Evolutionary conservation across 768 basidiomycete species (phyloP), one percentile per base, ranked within the genome.

Genomic region (Hydnum rufescens): DNA sequence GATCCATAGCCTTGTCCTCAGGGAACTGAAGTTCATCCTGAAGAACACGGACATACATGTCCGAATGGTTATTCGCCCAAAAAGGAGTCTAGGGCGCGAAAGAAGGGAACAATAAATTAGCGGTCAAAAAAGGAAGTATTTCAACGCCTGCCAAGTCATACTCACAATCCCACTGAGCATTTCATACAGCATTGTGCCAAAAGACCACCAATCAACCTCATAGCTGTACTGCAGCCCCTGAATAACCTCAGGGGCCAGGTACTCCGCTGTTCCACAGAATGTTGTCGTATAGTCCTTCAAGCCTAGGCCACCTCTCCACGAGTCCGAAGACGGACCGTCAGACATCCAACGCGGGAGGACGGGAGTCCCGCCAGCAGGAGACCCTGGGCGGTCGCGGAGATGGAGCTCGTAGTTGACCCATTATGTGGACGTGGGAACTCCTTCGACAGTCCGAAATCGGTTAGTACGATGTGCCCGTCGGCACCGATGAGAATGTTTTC

Each of bases 171-270:
- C 93, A 34, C 86, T 85, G 66, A 97, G 68, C 83, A 95, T 93
- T 70, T 97, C 93, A 63, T 86, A 89, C 55, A 97, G 67, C 84
- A 97, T 93, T 56, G 93, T 96, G 32, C 93, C 93, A 60, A 93
- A 83, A 58, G 82, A 86, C 92, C 90, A 99, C 86, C 89, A 93
- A 64, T 97, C 93, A 22, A 93, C 88, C 58, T 90, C 87, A 61
- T 89, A 97, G 57, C 81, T 80, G 62, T 97, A 93, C 19, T 80
- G 74, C 59, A 83, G 64, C 1, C 90, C 86, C 60, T 88, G 84
- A 58, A 97, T 88, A 43, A 97, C 90, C 66, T 99, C 93, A 0
- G 95, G 95, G 8, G 95, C 89, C 4, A 95, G 75, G 59, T 95
- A 95, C 66, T 93, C 89, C 2, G 89, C 89, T n/a, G 89, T 93